These are phyloP conservation scores for Tuber aestivum DNA, from an alignment of 495 filamentous ascomycete species.

Conservation along the genomic window DNA sequence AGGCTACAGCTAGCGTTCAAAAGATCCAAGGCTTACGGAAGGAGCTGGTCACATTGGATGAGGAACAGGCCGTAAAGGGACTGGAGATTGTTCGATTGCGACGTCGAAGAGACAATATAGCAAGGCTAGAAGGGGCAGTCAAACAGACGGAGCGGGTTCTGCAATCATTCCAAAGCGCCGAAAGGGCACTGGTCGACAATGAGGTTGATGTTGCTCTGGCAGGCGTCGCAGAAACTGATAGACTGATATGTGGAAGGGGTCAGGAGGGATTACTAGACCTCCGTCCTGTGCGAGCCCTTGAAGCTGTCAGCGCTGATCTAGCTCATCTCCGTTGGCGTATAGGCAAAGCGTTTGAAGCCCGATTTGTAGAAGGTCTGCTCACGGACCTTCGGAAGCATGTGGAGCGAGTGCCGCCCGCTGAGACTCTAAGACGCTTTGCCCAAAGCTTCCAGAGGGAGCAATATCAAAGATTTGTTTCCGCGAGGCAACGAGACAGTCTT, in stretches of 20 bases:
- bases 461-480: constrained; percentile 37
- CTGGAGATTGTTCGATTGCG: constrained; percentile 79
- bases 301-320: constrained; percentile 72
- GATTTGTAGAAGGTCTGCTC: constrained; percentile 72
- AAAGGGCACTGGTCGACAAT: constrained; percentile 72
- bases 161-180: constrained; percentile 66
- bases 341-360: constrained; percentile 76
- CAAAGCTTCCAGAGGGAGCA: constrained; percentile 55
- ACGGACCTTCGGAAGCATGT: constrained; percentile 76
- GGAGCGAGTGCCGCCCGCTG: constrained; percentile 61
- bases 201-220: constrained; percentile 72
- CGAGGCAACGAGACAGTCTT: constrained; percentile 29
- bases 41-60: constrained; percentile 73
- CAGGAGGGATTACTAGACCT: constrained; percentile 57
- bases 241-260: constrained; percentile 64
- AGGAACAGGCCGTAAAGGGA: constrained; percentile 79
- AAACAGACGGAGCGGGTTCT: constrained; percentile 75
- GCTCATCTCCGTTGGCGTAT: constrained; percentile 68
- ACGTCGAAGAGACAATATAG: constrained; percentile 74
- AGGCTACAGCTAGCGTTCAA: constrained; percentile 84
- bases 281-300: constrained; percentile 68
- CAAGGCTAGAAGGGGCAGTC: constrained; percentile 72
- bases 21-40: constrained; percentile 74
- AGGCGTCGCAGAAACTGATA: constrained; percentile 68
- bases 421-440: constrained; percentile 74